Percentiles rank a stretch among this genome's conserved stretches.
These are phyloP conservation scores for Populus hybrid DNA, from an alignment of 441 rosid species.

Conservation along the genomic window DNA sequence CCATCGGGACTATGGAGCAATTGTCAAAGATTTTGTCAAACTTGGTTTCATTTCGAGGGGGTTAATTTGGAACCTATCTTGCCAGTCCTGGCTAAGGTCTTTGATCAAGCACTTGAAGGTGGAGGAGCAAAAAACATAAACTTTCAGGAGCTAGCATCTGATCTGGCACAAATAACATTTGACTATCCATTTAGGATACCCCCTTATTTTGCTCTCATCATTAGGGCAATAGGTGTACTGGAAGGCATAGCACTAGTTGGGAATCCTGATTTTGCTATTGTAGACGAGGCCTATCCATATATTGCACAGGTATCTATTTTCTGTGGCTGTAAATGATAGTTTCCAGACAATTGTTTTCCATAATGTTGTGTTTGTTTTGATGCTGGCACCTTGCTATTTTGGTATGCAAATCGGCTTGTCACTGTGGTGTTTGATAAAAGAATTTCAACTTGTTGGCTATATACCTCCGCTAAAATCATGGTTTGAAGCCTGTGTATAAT, in stretches of 20 bases:
- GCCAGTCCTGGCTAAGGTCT: slow-evolving; percentile 95
- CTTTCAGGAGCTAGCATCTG: slow-evolving; percentile 96
- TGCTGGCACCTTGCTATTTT: neutral
- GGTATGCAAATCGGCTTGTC: neutral
- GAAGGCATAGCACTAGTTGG: slow-evolving; percentile 98
- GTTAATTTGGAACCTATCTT: slow-evolving; percentile 95
- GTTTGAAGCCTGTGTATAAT: neutral
- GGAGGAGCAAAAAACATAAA: slow-evolving; percentile 93
- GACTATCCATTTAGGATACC: slow-evolving; percentile 99
- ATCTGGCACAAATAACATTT: slow-evolving; percentile 94
- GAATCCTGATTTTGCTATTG: slow-evolving; percentile 91
- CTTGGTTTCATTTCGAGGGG: slow-evolving; percentile 92
- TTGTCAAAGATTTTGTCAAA: slow-evolving; percentile 94
- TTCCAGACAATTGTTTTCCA: neutral
- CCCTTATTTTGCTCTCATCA: slow-evolving; percentile 94
- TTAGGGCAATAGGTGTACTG: slow-evolving; percentile 94
- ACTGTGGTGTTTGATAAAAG: neutral
- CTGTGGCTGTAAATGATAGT: neutral
- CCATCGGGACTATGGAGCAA: slow-evolving; percentile 86
- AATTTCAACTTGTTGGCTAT: neutral
- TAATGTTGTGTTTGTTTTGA: neutral
- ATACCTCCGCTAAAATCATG: neutral
- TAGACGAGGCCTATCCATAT: slow-evolving; percentile 98
- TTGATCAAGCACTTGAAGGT: slow-evolving; percentile 99
- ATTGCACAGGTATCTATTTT: slow-evolving; percentile 73